These are phyloP conservation scores for Monilinia fructicola DNA, from an alignment of 2,329 filamentous ascomycete species.

Conservation along the genomic window DNA sequence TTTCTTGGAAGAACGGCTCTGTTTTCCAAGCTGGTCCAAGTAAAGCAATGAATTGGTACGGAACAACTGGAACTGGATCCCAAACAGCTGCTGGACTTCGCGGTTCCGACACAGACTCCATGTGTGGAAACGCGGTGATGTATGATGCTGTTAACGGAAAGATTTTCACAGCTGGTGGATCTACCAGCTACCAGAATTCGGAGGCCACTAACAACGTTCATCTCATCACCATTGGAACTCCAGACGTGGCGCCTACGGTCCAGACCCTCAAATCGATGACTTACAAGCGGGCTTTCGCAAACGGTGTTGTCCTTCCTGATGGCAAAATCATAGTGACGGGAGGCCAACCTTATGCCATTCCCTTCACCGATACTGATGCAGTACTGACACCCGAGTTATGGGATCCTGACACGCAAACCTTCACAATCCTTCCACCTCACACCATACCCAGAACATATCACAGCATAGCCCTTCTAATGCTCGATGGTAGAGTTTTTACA, in stretches of 20 bases:
- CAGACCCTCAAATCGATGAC: constrained; percentile 42
- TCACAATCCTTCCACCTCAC: constrained; percentile 43
- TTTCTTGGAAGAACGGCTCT: constrained; percentile 33
- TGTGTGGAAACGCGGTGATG: constrained; percentile 58
- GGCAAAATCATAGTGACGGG: constrained; percentile 50
- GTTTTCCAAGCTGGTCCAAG: constrained; percentile 35
- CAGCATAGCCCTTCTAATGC: constrained; percentile 49
- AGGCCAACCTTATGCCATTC: constrained; percentile 46
- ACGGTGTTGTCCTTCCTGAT: constrained; percentile 50
- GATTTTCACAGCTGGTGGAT: constrained; percentile 54
- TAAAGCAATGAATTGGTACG: constrained; percentile 58
- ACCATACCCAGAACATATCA: constrained; percentile 52
- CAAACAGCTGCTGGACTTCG: constrained; percentile 47
- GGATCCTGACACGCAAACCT: constrained; percentile 46
- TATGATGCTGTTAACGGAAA: constrained; percentile 56
- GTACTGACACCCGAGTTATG: constrained; percentile 49
- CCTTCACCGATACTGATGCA: constrained; percentile 48
- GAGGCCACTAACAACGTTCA: constrained; percentile 48
- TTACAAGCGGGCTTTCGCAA: constrained; percentile 46
- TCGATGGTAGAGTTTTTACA: constrained; percentile 51
- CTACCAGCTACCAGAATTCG: constrained; percentile 47
- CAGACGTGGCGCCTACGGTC: constrained; percentile 36
- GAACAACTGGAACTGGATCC: constrained; percentile 46
- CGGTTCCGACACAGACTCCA: constrained; percentile 48
- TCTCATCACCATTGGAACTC: constrained; percentile 49